phyloP scores from a whole-genome alignment of 805 yeast genomes.

The Scheffersomyces ergatensis region DNA sequence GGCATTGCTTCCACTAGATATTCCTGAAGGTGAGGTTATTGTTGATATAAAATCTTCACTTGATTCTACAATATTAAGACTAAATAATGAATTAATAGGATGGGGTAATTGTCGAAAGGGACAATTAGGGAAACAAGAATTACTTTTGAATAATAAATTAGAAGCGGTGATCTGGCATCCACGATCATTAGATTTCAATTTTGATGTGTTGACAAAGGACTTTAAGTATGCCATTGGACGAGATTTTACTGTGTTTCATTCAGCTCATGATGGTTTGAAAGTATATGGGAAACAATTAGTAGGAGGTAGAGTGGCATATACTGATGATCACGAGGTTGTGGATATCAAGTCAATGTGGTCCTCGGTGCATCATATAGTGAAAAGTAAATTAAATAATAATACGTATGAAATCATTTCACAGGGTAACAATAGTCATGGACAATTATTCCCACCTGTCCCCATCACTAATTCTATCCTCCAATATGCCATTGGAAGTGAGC shows the following conservation, averaged over 20 bases:
- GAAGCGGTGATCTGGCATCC: conserved; percentile 20
- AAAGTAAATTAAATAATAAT: background rate
- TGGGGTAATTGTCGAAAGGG: conserved; percentile 73
- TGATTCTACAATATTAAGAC: conserved; percentile 39
- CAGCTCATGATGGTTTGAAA: conserved; percentile 9
- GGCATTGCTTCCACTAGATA: conserved; percentile 5
- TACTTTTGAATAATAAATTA: conserved; percentile 2
- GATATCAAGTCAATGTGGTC: conserved; percentile 67
- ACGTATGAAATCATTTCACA: conserved; percentile 30
- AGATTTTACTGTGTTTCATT: conserved; percentile 48
- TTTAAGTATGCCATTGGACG: conserved; percentile 46
- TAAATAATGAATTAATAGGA: conserved; percentile 48
- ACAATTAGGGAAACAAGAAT: conserved; percentile 35
- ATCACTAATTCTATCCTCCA: conserved; percentile 3
- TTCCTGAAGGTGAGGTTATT: conserved; percentile 4
- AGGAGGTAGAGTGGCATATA: background rate
- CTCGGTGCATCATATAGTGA: conserved; percentile 52
- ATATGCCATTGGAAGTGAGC: conserved; percentile 79
- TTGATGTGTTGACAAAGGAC: background rate
- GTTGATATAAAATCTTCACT: conserved; percentile 35
- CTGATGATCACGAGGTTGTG: conserved; percentile 1
- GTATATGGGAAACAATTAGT: conserved; percentile 16
- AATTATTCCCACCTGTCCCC: conserved; percentile 35
- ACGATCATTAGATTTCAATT: conserved; percentile 11
- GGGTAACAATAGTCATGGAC: conserved; percentile 82